A percentile compares a stretch with the other conserved stretches of the same genome.
Conservation (phyloP, 2,329 filamentous ascomycete genomes). For the Cytospora mali region DNA sequence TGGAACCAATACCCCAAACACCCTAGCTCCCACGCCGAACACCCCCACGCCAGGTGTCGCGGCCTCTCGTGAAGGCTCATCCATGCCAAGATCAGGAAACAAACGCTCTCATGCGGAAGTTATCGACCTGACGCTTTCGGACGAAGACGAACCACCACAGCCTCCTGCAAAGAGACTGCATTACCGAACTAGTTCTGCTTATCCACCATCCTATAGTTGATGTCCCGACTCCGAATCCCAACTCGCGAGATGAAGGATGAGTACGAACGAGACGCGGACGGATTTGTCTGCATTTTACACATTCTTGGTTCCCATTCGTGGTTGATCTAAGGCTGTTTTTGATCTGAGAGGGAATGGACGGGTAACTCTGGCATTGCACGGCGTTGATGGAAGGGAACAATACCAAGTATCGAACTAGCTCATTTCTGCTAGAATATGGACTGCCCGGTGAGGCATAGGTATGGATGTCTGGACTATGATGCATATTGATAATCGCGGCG, state of each 20-base stretch:
- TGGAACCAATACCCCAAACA: conserved; percentile 42
- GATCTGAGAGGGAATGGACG: conserved; percentile 1
- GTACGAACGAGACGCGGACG: neutral
- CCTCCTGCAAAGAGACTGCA: conserved; percentile 53
- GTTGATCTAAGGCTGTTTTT: conserved; percentile 9
- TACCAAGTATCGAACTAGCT: conserved; percentile 27
- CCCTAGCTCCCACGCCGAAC: conserved; percentile 34
- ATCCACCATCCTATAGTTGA: conserved; percentile 10
- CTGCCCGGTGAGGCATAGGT: conserved; percentile 3
- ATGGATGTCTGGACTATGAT: conserved; percentile 7
- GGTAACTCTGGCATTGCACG: conserved; percentile 25
- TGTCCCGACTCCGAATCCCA: neutral
- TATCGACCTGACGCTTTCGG: conserved; percentile 62
- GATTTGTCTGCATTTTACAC: conserved; percentile 4
- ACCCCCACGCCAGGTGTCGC: conserved; percentile 35
- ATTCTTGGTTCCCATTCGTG: conserved; percentile 5
- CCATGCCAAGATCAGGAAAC: conserved; percentile 42
- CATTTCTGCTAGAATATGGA: conserved; percentile 18
- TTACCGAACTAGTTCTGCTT: conserved; percentile 18
- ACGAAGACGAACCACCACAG: conserved; percentile 51
- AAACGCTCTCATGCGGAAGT: conserved; percentile 57
- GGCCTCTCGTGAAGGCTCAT: conserved; percentile 42
- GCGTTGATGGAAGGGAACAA: conserved; percentile 25
- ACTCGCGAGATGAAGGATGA: neutral
- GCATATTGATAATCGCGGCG: conserved; percentile 13